A percentile compares a stretch with the other conserved stretches of the same genome.
Evolutionary conservation across 2,329 filamentous ascomycete species (phyloP).

Genomic region (Elsinoe ampelina): DNA sequence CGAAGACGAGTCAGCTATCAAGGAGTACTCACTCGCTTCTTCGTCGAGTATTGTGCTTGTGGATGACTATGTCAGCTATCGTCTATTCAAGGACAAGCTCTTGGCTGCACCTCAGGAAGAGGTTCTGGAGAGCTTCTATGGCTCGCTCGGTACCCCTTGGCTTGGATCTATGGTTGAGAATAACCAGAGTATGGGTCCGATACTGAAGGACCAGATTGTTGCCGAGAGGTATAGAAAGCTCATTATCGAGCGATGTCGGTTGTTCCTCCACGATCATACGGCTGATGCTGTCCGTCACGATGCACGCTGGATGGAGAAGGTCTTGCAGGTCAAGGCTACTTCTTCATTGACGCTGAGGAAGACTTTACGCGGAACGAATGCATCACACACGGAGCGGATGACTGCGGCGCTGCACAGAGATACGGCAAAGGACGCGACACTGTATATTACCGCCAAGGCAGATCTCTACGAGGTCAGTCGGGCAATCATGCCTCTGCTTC

Average conservation of each 20-base stretch:
- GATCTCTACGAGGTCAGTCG: constrained; percentile 91
- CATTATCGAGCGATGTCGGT: constrained; percentile 75
- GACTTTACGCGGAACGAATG: constrained; percentile 60
- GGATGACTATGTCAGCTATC: constrained; percentile 83
- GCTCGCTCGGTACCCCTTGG: constrained; percentile 64
- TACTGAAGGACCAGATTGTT: constrained; percentile 56
- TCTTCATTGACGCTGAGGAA: constrained; percentile 67
- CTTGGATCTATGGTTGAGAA: constrained; percentile 72
- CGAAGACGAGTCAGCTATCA: constrained; percentile 47
- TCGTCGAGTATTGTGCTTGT: constrained; percentile 66
- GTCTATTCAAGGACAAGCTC: constrained; percentile 75
- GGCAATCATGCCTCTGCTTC: constrained; percentile 69
- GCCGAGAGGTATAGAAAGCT: constrained; percentile 65
- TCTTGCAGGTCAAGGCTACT: constrained; percentile 69
- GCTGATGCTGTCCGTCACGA: constrained; percentile 76
- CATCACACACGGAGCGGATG: constrained; percentile 64
- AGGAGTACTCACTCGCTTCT: constrained; percentile 67
- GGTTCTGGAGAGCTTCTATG: constrained; percentile 72
- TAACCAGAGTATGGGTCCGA: constrained; percentile 60
- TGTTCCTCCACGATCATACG: constrained; percentile 81
- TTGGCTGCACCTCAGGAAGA: constrained; percentile 89
- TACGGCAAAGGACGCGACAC: constrained; percentile 47
- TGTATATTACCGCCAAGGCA: constrained; percentile 69
- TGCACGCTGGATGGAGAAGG: constrained; percentile 80
- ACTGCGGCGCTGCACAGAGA: constrained; percentile 59